Conservation (phyloP, 1,284 basidiomycete genomes). For the Mycocalia duriaeana region DNA sequence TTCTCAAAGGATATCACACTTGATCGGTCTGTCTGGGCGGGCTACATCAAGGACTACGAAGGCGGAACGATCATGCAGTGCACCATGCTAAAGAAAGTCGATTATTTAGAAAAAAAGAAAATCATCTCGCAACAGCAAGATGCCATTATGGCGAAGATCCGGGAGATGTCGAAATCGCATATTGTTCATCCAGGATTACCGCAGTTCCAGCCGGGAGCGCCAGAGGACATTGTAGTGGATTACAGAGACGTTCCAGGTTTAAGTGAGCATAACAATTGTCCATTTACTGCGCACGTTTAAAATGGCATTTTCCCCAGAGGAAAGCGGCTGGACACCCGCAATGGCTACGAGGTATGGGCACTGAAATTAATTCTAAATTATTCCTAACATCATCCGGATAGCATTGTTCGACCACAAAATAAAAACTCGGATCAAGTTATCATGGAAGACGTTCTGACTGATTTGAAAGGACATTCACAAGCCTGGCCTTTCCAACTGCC, state of each 20-base stretch:
- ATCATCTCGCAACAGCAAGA: slow-evolving; percentile 84
- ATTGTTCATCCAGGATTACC: slow-evolving; percentile 81
- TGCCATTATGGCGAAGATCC: slow-evolving; percentile 85
- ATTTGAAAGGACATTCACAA: slow-evolving; percentile 76
- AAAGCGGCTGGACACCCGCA: slow-evolving; percentile 91
- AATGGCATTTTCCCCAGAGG: slow-evolving; percentile 42
- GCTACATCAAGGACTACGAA: slow-evolving; percentile 99
- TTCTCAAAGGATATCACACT: slow-evolving; percentile 97
- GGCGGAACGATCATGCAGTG: slow-evolving; percentile 99
- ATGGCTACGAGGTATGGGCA: slow-evolving; percentile 69
- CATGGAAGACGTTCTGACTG: slow-evolving; percentile 83
- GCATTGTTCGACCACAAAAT: slow-evolving; percentile 37
- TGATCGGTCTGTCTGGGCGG: slow-evolving; percentile 90
- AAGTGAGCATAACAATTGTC: slow-evolving; percentile 40
- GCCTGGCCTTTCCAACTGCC: slow-evolving; percentile 88
- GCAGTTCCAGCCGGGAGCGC: slow-evolving; percentile 63
- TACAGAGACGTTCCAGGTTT: slow-evolving; percentile 82
- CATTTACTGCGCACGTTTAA: slow-evolving; percentile 8
- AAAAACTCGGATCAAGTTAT: slow-evolving; percentile 55
- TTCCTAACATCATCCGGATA: slow-evolving; percentile 14
- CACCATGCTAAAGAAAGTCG: slow-evolving; percentile 86
- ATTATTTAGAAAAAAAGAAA: slow-evolving; percentile 82
- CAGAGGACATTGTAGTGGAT: slow-evolving; percentile 48
- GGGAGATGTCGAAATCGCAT: slow-evolving; percentile 83
- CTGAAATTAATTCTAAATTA: not conserved